Evolutionary conservation across 495 filamentous ascomycete species (phyloP).

Genomic region (Aspergillus nanangensis): DNA sequence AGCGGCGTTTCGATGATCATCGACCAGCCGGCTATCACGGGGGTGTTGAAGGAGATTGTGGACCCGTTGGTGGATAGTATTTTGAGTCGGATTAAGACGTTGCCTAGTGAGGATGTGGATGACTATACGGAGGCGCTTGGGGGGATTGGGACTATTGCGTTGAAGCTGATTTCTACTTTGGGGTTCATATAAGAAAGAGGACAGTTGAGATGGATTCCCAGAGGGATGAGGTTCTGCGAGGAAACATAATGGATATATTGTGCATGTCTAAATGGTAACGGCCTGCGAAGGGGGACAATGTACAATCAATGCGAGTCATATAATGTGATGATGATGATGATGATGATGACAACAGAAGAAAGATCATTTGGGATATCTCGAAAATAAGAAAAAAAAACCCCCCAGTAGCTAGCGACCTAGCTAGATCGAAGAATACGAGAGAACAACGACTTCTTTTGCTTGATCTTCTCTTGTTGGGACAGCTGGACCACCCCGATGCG

Average conservation of each 20-base stretch:
- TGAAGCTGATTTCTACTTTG: no score
- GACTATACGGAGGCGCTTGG: background rate
- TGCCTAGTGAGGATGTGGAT: background rate
- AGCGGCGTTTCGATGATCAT: background rate
- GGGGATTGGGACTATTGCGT: background rate
- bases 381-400: no score
- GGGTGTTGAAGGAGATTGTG: background rate
- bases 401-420: background rate
- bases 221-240: no score
- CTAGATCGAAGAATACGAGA: background rate
- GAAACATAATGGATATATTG: no score
- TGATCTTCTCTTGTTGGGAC: background rate
- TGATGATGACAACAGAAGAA: no score
- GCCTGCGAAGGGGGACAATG: no score
- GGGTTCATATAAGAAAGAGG: no score
- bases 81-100: background rate
- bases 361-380: no score
- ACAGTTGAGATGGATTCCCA: no score
- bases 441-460: constrained; percentile 1
- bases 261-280: no score
- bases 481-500: constrained; percentile 2
- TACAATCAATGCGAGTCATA: no score
- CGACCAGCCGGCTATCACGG: background rate
- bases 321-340: no score
- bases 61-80: background rate